Percentiles rank a stretch among this genome's conserved stretches.
Evolutionary conservation across 441 rosid genomes (phyloP).

Genomic region (Capsella rubella): DNA sequence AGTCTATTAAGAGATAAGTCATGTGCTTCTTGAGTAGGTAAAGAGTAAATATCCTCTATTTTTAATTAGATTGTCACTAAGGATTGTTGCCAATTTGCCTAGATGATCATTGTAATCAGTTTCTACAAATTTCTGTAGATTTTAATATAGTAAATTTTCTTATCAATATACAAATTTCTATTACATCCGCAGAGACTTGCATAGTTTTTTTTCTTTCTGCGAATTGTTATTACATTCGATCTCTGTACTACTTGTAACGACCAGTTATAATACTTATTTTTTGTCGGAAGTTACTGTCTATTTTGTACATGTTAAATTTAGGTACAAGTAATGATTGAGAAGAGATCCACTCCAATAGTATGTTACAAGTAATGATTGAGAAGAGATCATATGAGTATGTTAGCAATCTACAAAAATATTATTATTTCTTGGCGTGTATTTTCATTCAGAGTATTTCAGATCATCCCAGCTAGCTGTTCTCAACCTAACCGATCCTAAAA

Average conservation of each 20-base stretch:
- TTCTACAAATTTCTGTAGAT: not conserved
- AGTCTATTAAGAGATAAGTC: not conserved
- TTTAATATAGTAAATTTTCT: not conserved
- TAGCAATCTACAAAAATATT: not conserved
- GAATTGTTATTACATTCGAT: not conserved
- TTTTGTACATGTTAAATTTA: not conserved
- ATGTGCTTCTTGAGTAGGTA: conserved; percentile 9
- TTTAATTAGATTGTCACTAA: not conserved
- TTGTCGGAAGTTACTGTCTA: not conserved
- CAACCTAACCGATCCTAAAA: not conserved
- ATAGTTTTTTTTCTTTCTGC: not conserved
- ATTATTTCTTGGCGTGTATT: not conserved
- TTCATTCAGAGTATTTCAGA: not conserved
- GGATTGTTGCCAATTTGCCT: not conserved
- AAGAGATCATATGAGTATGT: not conserved
- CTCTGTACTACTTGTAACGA: not conserved
- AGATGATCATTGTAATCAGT: conserved; percentile 15
- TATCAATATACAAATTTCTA: not conserved
- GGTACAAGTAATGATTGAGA: not conserved
- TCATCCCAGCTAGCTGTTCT: not conserved
- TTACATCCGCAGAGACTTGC: too few relatives aligned
- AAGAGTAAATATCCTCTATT: conserved; percentile 6
- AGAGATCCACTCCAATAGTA: too few relatives aligned
- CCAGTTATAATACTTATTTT: not conserved
- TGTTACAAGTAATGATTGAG: not conserved